phyloP scores from a whole-genome alignment of 306 rosid species.

The Psophocarpus tetragonolobus region DNA sequence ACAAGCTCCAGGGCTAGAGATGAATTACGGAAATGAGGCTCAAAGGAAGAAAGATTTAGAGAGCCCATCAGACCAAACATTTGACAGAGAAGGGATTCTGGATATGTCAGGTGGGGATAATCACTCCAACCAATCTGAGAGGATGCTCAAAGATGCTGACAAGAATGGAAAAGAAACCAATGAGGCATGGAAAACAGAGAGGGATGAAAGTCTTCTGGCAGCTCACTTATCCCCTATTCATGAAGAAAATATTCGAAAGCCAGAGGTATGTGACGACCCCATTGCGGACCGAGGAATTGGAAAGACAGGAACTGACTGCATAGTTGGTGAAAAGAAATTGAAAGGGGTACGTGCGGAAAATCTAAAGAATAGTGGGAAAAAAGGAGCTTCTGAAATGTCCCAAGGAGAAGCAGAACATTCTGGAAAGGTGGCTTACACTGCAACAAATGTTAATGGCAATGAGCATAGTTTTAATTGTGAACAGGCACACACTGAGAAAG shows the following conservation, averaged over 20 bases:
- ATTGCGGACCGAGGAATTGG: conserved; percentile 40
- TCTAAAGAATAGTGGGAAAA: conserved; percentile 15
- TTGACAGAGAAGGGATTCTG: conserved; percentile 39
- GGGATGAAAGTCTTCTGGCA: conserved; percentile 30
- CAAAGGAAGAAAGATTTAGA: conserved; percentile 34
- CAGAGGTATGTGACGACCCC: conserved; percentile 37
- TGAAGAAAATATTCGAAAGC: conserved; percentile 41
- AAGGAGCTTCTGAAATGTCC: conserved; percentile 27
- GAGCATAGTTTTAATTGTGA: conserved; percentile 44
- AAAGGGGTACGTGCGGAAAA: conserved; percentile 39
- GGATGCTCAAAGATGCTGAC: conserved; percentile 35
- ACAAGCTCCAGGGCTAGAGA: conserved; percentile 40
- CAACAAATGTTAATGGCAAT: conserved; percentile 39
- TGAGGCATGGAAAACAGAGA: conserved; percentile 35
- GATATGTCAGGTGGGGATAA: conserved; percentile 33
- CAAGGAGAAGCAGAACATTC: conserved; percentile 35
- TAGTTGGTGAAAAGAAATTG: conserved; percentile 37
- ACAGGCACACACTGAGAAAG: conserved; percentile 37
- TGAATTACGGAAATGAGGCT: conserved; percentile 28
- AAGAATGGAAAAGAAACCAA: conserved; percentile 34
- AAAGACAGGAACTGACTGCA: conserved; percentile 27
- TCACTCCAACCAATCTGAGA: conserved; percentile 31
- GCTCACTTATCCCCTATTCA: conserved; percentile 32
- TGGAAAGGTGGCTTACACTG: conserved; percentile 40
- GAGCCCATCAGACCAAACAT: conserved; percentile 32